Conservation (phyloP, 2,329 filamentous ascomycete species). For the Colletotrichum lupini region DNA sequence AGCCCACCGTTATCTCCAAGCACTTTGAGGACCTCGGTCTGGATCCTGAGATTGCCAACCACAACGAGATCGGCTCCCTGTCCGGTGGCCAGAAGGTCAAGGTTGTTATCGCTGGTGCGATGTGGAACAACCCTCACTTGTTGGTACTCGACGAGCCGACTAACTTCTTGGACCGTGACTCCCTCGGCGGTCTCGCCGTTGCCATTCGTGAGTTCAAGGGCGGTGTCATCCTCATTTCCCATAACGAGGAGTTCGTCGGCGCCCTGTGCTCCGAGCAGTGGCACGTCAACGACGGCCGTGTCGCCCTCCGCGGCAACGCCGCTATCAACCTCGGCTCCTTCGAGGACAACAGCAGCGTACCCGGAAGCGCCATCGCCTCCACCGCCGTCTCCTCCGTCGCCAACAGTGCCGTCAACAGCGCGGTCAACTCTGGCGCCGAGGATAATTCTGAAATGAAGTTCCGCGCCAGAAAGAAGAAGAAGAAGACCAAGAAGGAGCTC, state of each 20-base stretch:
- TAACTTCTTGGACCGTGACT: conserved; percentile 99
- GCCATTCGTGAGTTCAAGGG: conserved; percentile 98
- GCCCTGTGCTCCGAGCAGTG: conserved; percentile 96
- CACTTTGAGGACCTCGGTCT: conserved; percentile 98
- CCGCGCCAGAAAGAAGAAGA: conserved; percentile 93
- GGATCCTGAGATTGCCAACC: conserved; percentile 97
- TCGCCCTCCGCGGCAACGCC: conserved; percentile 84
- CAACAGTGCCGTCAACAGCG: conserved; percentile 67
- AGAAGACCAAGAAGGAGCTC: conserved; percentile 95
- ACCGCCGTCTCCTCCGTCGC: conserved; percentile 67
- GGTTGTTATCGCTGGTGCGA: conserved; percentile 93
- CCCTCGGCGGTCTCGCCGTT: conserved; percentile 94
- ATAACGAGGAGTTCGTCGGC: conserved; percentile 99
- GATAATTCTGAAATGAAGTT: conserved; percentile 87
- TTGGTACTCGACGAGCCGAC: conserved; percentile 98
- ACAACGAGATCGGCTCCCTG: conserved; percentile 96
- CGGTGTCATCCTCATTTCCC: conserved; percentile 98
- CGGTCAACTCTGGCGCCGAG: conserved; percentile 85
- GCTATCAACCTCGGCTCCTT: conserved; percentile 84
- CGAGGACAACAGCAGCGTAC: conserved; percentile 75
- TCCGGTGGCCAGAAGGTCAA: conserved; percentile 99
- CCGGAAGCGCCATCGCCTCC: conserved; percentile 68
- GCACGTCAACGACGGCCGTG: conserved; percentile 89
- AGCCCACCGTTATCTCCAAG: conserved; percentile 94
- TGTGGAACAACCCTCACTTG: conserved; percentile 99